Evolutionary conservation across 2,329 filamentous ascomycete genomes (phyloP).

Genomic region (Xylariaceae sp.): DNA sequence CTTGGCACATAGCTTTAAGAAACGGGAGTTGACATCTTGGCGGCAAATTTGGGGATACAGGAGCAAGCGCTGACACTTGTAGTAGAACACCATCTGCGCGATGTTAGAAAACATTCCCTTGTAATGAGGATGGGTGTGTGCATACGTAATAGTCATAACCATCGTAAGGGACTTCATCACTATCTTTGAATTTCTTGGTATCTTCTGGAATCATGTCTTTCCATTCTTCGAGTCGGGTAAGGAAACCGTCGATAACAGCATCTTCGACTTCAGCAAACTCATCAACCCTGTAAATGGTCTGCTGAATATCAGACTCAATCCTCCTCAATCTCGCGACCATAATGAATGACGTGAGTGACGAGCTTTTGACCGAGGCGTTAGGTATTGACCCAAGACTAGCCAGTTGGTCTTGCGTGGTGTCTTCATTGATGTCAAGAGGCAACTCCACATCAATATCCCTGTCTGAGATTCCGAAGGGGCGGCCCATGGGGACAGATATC

Average conservation of each 20-base stretch:
- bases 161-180: background rate
- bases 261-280: slow-evolving; percentile 1
- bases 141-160: slow-evolving; percentile 4
- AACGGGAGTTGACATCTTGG: background rate
- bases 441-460: slow-evolving; percentile 20
- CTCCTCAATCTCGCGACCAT: slow-evolving; percentile 2
- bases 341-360: slow-evolving; percentile 4
- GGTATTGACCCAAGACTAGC: background rate
- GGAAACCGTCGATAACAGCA: slow-evolving; percentile 1
- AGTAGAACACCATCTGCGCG: background rate
- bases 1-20: background rate
- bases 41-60: background rate
- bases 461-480: slow-evolving; percentile 31
- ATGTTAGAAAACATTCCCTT: background rate
- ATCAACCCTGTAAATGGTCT: slow-evolving; percentile 6
- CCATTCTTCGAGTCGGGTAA: slow-evolving; percentile 2
- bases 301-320: slow-evolving; percentile 10
- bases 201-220: slow-evolving; percentile 9
- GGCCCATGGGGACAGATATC: slow-evolving; percentile 29
- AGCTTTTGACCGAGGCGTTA: slow-evolving; percentile 16
- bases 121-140: background rate
- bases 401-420: slow-evolving; percentile 3
- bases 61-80: background rate
- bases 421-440: slow-evolving; percentile 13
- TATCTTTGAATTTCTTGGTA: no score